phyloP scores from a whole-genome alignment of 139 green algal genomes.

The Chlamydomonas urium region DNA sequence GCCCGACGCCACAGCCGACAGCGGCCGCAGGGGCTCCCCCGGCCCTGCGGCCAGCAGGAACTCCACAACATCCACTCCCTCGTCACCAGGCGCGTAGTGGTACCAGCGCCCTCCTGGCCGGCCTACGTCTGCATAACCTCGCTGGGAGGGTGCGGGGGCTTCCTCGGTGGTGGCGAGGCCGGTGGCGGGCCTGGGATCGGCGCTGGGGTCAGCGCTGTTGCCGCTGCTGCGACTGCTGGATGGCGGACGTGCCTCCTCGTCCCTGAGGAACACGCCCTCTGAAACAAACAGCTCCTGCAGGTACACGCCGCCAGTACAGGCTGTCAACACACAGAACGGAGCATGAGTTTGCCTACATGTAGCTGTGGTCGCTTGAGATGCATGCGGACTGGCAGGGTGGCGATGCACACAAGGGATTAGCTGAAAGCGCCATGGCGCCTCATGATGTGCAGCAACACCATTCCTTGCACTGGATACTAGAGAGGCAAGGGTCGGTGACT shows the following conservation, averaged over 20 bases:
- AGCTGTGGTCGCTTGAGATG: too few relatives aligned
- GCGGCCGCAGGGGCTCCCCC: conserved; percentile 65
- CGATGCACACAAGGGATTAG: too few relatives aligned
- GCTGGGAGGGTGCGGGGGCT: not conserved
- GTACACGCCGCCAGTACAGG: not conserved
- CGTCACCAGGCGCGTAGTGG: not conserved
- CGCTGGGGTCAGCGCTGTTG: not conserved
- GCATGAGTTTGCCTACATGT: too few relatives aligned
- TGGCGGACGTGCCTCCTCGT: not conserved
- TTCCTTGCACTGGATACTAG: too few relatives aligned
- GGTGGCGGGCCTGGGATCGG: too few relatives aligned
- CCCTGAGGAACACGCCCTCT: not conserved
- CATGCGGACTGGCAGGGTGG: too few relatives aligned
- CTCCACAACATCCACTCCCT: conserved; percentile 34
- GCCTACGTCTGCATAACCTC: not conserved
- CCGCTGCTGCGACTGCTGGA: not conserved
- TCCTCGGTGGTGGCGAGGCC: too few relatives aligned
- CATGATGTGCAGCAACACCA: too few relatives aligned
- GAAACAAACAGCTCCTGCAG: conserved; percentile 2
- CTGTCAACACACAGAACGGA: too few relatives aligned
- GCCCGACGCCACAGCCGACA: conserved; percentile 67
- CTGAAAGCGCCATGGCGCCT: too few relatives aligned
- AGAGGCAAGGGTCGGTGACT: too few relatives aligned
- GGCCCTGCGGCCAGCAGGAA: conserved; percentile 72
- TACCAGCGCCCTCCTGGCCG: conserved; percentile 6